Evolutionary conservation across 805 yeast species (phyloP).

Genomic region (Maudiozyma barnettii): DNA sequence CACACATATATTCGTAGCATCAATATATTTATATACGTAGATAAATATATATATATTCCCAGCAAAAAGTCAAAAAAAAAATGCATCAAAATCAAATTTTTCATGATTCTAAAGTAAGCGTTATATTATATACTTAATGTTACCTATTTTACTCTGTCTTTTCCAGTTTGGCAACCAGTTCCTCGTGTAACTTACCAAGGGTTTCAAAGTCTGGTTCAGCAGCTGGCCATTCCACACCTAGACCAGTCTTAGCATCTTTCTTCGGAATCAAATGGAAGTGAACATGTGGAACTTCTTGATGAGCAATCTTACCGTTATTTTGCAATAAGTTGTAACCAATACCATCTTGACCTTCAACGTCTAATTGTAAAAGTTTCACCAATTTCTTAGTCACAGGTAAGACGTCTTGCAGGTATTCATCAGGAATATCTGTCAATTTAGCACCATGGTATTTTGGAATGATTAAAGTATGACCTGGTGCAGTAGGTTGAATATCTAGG

Average conservation of each 20-base stretch:
- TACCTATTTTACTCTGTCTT: not conserved
- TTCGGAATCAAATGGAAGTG: constrained; percentile 96
- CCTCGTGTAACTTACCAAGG: constrained; percentile 57
- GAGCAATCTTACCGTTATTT: constrained; percentile 92
- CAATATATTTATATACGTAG: not conserved
- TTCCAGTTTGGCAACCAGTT: constrained; percentile 39
- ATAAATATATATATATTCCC: not conserved
- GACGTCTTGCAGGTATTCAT: constrained; percentile 76
- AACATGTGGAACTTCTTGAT: constrained; percentile 91
- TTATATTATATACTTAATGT: not conserved
- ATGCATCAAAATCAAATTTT: not conserved
- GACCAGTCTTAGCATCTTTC: constrained; percentile 60
- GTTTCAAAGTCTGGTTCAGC: constrained; percentile 70
- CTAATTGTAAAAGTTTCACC: constrained; percentile 61
- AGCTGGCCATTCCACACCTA: constrained; percentile 93
- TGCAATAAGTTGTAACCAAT: constrained; percentile 79
- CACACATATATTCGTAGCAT: not conserved
- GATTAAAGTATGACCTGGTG: constrained; percentile 79
- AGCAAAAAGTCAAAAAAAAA: not conserved
- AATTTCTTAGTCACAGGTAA: constrained; percentile 84
- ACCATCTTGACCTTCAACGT: constrained; percentile 48
- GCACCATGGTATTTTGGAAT: constrained; percentile 94
- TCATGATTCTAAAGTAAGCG: not conserved
- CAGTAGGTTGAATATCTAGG: constrained; percentile 86
- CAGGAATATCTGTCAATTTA: constrained; percentile 85